Percentiles rank a stretch among this genome's conserved stretches.
Conservation (phyloP, 177 flowering plant genomes). For the Vitis hybrid region DNA sequence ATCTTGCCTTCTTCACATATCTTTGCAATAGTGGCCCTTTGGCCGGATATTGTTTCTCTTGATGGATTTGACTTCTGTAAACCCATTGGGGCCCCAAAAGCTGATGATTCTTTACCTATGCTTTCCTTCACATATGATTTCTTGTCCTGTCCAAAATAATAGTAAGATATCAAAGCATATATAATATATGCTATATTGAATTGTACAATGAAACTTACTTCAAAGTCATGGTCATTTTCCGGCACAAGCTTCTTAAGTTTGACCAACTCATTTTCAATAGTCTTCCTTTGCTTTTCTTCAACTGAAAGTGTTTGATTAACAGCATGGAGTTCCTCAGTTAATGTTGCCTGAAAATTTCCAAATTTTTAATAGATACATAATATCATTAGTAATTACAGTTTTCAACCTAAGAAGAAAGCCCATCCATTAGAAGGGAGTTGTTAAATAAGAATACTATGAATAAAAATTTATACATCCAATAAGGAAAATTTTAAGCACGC, state of each 20-base stretch:
- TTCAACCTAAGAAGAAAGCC: neutral
- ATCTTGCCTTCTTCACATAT: conserved; percentile 85
- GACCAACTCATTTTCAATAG: conserved; percentile 55
- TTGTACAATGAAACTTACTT: conserved; percentile 38
- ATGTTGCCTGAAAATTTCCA: conserved; percentile 33
- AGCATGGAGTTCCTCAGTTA: conserved; percentile 48
- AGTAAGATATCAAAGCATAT: neutral
- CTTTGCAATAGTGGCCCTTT: conserved; percentile 69
- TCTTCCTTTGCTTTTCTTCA: conserved; percentile 68
- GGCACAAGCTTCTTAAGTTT: conserved; percentile 50
- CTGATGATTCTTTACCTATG: conserved; percentile 32
- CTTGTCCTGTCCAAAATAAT: conserved; percentile 45
- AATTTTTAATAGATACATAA: neutral
- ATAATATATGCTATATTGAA: neutral
- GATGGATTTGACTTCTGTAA: conserved; percentile 36
- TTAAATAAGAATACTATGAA: neutral
- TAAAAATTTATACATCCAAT: neutral
- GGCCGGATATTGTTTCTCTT: conserved; percentile 45
- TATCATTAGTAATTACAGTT: neutral
- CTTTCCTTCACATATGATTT: conserved; percentile 40
- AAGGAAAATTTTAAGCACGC: conserved; percentile 1
- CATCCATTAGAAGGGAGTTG: neutral
- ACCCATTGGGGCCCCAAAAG: conserved; percentile 24
- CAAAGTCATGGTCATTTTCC: conserved; percentile 45
- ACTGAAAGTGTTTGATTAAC: conserved; percentile 35